phyloP scores from a whole-genome alignment of 1,139 yeast genomes.

The Meyerozyma carpophila region DNA sequence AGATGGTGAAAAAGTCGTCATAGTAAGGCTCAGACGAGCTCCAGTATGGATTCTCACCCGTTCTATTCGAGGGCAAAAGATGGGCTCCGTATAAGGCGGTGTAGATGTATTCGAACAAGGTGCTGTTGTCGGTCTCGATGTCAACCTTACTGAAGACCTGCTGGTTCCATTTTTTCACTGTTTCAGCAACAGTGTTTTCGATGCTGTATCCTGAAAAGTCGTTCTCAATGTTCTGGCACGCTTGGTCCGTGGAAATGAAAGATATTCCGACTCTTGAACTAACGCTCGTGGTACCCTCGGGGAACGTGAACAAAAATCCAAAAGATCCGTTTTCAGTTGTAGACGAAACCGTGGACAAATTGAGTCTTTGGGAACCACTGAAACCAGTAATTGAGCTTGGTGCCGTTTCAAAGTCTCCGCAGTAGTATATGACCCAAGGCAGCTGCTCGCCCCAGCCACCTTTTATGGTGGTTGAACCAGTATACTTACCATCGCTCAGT shows the following conservation, averaged over 20 bases:
- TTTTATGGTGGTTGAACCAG: slow-evolving; percentile 19
- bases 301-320: slow-evolving; percentile 19
- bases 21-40: slow-evolving; percentile 22
- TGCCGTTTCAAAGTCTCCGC: slow-evolving; percentile 20
- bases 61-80: slow-evolving; percentile 29
- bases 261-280: slow-evolving; percentile 29
- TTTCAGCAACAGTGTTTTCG: slow-evolving; percentile 14
- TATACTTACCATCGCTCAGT: slow-evolving; percentile 13
- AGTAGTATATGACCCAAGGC: slow-evolving; percentile 25
- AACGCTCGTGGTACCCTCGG: slow-evolving; percentile 4
- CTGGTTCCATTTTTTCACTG: slow-evolving; percentile 20
- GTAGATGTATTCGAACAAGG: slow-evolving; percentile 20
- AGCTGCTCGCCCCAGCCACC: slow-evolving; percentile 31
- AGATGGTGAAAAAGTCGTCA: slow-evolving; percentile 36
- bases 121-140: slow-evolving; percentile 15
- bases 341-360: slow-evolving; percentile 3
- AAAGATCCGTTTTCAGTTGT: slow-evolving; percentile 12
- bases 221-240: slow-evolving; percentile 20
- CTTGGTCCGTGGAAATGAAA: slow-evolving; percentile 24
- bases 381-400: slow-evolving; percentile 13
- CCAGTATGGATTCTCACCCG: slow-evolving; percentile 30
- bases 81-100: slow-evolving; percentile 29
- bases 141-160: slow-evolving; percentile 21
- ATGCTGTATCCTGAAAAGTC: slow-evolving; percentile 18
- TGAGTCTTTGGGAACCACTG: slow-evolving; percentile 4